These are phyloP conservation scores for Candolleomyces eurysporus DNA, from an alignment of 768 basidiomycete species.

Conservation along the genomic window DNA sequence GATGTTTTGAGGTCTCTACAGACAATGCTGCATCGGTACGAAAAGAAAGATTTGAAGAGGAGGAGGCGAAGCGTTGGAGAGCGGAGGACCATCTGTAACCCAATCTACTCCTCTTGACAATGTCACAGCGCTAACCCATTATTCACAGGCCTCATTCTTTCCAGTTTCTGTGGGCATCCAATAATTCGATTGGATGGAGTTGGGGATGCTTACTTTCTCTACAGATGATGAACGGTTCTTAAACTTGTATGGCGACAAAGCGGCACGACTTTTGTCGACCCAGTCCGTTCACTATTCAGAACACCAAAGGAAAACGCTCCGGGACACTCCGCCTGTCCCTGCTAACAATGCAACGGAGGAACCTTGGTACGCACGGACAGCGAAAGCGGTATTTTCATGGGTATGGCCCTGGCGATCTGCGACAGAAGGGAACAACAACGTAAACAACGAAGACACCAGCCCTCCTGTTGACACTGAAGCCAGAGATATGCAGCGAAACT, in stretches of 20 bases:
- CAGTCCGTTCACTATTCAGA: constrained; percentile 34
- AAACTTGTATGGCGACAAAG: constrained; percentile 42
- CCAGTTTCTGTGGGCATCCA: neutral
- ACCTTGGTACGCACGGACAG: too few species aligned
- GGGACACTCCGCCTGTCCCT: too few species aligned
- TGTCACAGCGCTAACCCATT: neutral
- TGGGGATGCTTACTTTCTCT: neutral
- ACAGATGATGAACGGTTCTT: constrained; percentile 38
- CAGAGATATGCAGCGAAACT: neutral
- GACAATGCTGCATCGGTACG: neutral
- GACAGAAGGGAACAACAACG: neutral
- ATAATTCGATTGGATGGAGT: neutral
- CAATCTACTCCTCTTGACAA: neutral
- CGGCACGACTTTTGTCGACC: constrained; percentile 37
- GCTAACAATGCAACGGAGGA: too few species aligned
- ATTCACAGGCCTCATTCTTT: neutral
- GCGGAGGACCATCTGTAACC: constrained; percentile 7
- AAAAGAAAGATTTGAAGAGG: neutral
- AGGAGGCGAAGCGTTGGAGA: neutral
- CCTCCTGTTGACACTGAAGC: neutral
- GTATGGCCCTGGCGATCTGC: too few species aligned
- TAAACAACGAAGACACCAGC: neutral
- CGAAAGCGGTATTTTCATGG: too few species aligned
- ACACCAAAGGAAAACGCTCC: constrained; percentile 13
- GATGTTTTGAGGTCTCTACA: constrained; percentile 8